A percentile compares a stretch with the other conserved stretches of the same genome.
Conservation (phyloP, 1,284 basidiomycete species). For the Cutaneotrichosporon dermatis region DNA sequence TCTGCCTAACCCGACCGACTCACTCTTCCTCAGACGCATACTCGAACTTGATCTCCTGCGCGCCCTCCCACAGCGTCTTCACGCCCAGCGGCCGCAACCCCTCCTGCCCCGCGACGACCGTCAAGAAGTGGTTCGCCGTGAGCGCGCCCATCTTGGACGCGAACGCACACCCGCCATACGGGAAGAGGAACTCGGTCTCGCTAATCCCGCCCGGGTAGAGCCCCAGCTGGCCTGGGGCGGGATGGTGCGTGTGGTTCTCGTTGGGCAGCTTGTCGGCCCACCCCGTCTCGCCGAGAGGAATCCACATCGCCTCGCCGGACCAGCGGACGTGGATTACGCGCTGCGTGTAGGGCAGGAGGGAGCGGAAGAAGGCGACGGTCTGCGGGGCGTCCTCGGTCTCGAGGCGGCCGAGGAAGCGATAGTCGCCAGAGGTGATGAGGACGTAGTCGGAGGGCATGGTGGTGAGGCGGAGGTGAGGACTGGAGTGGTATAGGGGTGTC, state of each 20-base stretch:
- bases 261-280: slow-evolving; percentile 8
- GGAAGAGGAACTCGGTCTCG: slow-evolving; percentile 21
- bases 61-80: slow-evolving; percentile 19
- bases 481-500: no score
- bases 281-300: slow-evolving; percentile 17
- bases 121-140: slow-evolving; percentile 21
- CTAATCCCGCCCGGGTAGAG: slow-evolving; percentile 20
- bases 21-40: slow-evolving; percentile 15
- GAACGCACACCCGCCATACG: slow-evolving; percentile 16
- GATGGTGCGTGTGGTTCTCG: slow-evolving; percentile 24
- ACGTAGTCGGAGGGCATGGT: slow-evolving; percentile 4
- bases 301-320: slow-evolving; percentile 23
- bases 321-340: slow-evolving; percentile 23
- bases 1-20: not conserved
- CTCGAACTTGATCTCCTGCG: slow-evolving; percentile 19
- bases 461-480: not conserved
- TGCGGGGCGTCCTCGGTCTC: slow-evolving; percentile 13
- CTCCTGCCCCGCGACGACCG: slow-evolving; percentile 14
- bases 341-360: slow-evolving; percentile 17
- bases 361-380: slow-evolving; percentile 15
- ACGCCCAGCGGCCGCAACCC: slow-evolving; percentile 15
- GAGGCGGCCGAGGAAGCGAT: slow-evolving; percentile 15
- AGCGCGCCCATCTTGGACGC: slow-evolving; percentile 20
- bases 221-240: slow-evolving; percentile 10
- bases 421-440: slow-evolving; percentile 11